These are phyloP conservation scores for Aspergillus carlsbadensis DNA, from an alignment of 495 filamentous ascomycete species.

Conservation along the genomic window DNA sequence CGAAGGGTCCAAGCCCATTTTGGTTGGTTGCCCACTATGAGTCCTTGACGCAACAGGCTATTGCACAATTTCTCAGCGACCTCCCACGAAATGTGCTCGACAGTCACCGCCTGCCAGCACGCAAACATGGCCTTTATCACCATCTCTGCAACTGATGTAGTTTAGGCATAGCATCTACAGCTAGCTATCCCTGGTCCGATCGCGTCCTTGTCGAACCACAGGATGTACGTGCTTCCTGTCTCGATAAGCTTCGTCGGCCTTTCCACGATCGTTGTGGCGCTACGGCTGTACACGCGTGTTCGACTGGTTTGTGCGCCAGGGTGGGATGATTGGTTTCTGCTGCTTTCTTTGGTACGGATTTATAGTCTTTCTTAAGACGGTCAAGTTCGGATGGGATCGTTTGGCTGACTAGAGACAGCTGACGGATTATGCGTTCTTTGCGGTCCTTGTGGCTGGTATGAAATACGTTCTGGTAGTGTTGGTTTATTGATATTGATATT, in stretches of 20 bases:
- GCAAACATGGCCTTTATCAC: background rate
- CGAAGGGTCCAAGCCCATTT: background rate
- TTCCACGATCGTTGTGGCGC: slow-evolving; percentile 26
- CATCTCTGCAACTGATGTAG: background rate
- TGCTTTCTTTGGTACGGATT: slow-evolving; percentile 29
- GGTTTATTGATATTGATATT: background rate
- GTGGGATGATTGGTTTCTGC: slow-evolving; percentile 37
- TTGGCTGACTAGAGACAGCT: slow-evolving; percentile 17
- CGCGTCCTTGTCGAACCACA: background rate
- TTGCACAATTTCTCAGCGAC: background rate
- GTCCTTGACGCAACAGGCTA: slow-evolving; percentile 31
- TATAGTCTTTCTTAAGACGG: background rate
- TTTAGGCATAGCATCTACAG: slow-evolving; percentile 1
- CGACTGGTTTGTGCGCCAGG: slow-evolving; percentile 32
- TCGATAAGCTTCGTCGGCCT: slow-evolving; percentile 26
- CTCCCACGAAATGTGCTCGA: no score
- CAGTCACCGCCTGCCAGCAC: background rate
- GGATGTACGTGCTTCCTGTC: slow-evolving; percentile 23
- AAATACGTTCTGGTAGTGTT: background rate
- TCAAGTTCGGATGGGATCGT: no score
- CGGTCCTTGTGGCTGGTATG: slow-evolving; percentile 31
- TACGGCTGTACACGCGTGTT: slow-evolving; percentile 35
- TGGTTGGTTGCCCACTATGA: background rate
- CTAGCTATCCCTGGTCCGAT: background rate
- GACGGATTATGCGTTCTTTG: slow-evolving; percentile 23